phyloP scores from a whole-genome alignment of 192 early-diverging fungal species.

The Entomortierella parvispora region DNA sequence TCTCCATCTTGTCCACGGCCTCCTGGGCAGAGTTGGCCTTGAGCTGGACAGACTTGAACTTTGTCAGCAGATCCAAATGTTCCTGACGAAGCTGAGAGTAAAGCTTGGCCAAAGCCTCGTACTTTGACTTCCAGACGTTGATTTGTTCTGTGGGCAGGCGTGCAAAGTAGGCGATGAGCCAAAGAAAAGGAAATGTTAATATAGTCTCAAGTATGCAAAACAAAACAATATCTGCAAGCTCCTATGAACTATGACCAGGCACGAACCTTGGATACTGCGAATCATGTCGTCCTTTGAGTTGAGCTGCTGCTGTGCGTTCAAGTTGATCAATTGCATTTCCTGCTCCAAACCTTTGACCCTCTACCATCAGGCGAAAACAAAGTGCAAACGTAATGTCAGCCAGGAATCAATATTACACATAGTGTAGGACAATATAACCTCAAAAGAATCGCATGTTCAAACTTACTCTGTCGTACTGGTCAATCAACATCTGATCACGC shows the following conservation, averaged over 20 bases:
- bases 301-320: slow-evolving; percentile 77
- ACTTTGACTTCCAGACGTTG: slow-evolving; percentile 96
- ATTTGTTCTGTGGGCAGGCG: slow-evolving; percentile 90
- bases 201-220: too few species aligned
- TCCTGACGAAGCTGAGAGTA: slow-evolving; percentile 97
- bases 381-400: slow-evolving; percentile 4
- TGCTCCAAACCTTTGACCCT: slow-evolving; percentile 86
- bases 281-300: slow-evolving; percentile 88
- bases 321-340: slow-evolving; percentile 78
- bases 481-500: slow-evolving; percentile 83
- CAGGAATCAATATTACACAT: neutral
- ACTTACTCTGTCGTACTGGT: slow-evolving; percentile 85
- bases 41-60: slow-evolving; percentile 87
- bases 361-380: slow-evolving; percentile 45
- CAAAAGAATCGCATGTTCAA: neutral
- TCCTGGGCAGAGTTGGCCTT: slow-evolving; percentile 89
- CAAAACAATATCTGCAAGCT: too few species aligned
- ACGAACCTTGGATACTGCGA: slow-evolving; percentile 83
- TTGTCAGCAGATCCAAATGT: slow-evolving; percentile 91
- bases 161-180: too few species aligned
- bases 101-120: slow-evolving; percentile 97
- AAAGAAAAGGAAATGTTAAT: neutral
- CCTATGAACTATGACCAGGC: too few species aligned
- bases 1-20: slow-evolving; percentile 83
- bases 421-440: too few species aligned